Base-by-base conservation (phyloP, 345 rosid species). In the Luvunga scandens region DNA sequence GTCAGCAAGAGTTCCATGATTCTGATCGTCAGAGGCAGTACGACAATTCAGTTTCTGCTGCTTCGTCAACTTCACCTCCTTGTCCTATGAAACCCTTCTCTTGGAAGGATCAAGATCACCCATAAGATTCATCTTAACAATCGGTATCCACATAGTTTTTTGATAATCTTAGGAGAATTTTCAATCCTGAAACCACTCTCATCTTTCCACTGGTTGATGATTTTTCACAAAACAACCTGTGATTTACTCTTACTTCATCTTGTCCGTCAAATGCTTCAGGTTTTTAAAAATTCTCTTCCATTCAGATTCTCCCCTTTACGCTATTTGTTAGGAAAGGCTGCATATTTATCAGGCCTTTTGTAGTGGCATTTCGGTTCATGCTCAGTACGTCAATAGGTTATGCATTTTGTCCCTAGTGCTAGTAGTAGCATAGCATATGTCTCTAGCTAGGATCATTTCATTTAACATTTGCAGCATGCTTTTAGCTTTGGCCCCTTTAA, bases 71-170 rank as follows among this genome's bases (percentile, higher is more conserved):
- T 24, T 84, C 92, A 3, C 48, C 86, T 66, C 81, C 92, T 76
- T 83, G 86, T 81, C 92, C 88, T 4, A 82, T 80, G 89, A 89
- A 90, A 56, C 89, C 93, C 57, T 93, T 89, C 86, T 86, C 91
- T 66, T 90, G 90, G 89, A 88, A 81, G 82, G 91, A 90, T 70
- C 90, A 84, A 62, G 88, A 85, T 50, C 39, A 74, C n/a, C 48
- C 56, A 62, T n/a, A 68, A 39, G 77, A 70, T 48, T 72, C 38
- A 28, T 50, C 64, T 34, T 73, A 34, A 65, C 78, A 42, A 31
- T 45, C 72, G 72, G 45, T 18, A 16, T 18, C 57, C 57, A 18
- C 79, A 66, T 71, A 82, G 75, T 75, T 83, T 84, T 78, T 69
- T 34, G 50, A 74, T 59, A 80, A 78, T 78, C 65, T 16, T 67